Percentiles rank a stretch among this genome's conserved stretches.
Conservation (phyloP, 2,329 filamentous ascomycete species). For the Coniochaeta hoffmannii region DNA sequence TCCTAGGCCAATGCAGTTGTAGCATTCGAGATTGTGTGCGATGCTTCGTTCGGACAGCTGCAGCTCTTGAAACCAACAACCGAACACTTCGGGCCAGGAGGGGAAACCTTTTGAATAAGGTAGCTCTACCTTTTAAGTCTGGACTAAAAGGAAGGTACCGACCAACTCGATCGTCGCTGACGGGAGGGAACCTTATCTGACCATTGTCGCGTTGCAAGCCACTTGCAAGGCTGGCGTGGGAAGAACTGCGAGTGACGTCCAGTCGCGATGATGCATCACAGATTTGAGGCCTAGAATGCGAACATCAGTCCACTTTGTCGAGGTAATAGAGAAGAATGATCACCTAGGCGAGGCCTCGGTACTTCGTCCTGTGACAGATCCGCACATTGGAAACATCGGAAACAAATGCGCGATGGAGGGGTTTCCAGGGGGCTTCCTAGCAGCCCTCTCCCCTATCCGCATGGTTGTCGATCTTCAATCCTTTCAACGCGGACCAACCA, state of each 20-base stretch:
- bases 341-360: too few relatives aligned
- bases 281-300: neutral
- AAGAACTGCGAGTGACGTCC: neutral
- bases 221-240: neutral
- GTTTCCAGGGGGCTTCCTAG: neutral
- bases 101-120: neutral
- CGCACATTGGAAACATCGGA: conserved; percentile 22
- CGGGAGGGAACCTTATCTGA: neutral
- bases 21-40: too few relatives aligned
- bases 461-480: neutral
- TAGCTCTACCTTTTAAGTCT: too few relatives aligned
- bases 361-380: conserved; percentile 22
- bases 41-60: too few relatives aligned
- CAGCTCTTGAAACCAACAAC: neutral
- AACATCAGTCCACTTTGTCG: neutral
- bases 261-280: neutral
- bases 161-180: neutral
- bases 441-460: neutral
- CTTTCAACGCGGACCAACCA: neutral
- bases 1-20: too few relatives aligned
- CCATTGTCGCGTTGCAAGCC: neutral
- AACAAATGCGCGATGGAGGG: neutral
- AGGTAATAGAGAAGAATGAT: neutral
- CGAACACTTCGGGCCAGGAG: neutral
- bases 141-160: neutral